A percentile compares a stretch with the other conserved stretches of the same genome.
These are phyloP conservation scores for Paracamarosporium sp. DNA, from an alignment of 2,329 filamentous ascomycete genomes.

Conservation along the genomic window DNA sequence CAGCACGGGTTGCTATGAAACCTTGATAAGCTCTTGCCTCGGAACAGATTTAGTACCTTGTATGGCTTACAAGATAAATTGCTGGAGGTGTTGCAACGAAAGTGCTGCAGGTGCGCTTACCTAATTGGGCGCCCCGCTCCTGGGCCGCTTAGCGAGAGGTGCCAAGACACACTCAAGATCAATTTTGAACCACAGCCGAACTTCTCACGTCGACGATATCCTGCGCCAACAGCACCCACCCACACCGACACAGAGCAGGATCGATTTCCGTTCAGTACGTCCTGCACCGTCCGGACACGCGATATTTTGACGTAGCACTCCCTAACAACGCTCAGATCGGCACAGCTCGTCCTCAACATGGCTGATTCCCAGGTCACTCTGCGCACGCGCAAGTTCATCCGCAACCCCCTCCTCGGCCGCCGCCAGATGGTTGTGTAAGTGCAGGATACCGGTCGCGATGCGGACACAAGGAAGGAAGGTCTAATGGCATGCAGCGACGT, in stretches of 20 bases:
- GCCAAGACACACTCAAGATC: constrained; percentile 16
- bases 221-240: constrained; percentile 38
- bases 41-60: background rate
- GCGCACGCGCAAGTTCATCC: constrained; percentile 99
- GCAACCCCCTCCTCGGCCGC: constrained; percentile 97
- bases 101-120: constrained; percentile 20
- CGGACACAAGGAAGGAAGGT: constrained; percentile 21
- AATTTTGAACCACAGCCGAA: constrained; percentile 13
- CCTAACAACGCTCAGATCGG: constrained; percentile 38
- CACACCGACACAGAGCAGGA: constrained; percentile 39
- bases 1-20: background rate
- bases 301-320: constrained; percentile 10
- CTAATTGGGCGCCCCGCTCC: constrained; percentile 25
- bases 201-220: constrained; percentile 36
- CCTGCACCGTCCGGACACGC: constrained; percentile 12
- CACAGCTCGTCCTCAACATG: constrained; percentile 68
- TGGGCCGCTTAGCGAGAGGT: constrained; percentile 15
- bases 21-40: background rate
- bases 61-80: background rate
- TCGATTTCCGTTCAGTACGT: constrained; percentile 44
- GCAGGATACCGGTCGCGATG: constrained; percentile 17
- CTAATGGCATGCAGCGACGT: constrained; percentile 76
- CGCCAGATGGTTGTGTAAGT: constrained; percentile 99
- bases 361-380: constrained; percentile 71
- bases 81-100: no score